Base-by-base conservation (phyloP, 139 green algal genomes). In the Micractinium sp. region DNA sequence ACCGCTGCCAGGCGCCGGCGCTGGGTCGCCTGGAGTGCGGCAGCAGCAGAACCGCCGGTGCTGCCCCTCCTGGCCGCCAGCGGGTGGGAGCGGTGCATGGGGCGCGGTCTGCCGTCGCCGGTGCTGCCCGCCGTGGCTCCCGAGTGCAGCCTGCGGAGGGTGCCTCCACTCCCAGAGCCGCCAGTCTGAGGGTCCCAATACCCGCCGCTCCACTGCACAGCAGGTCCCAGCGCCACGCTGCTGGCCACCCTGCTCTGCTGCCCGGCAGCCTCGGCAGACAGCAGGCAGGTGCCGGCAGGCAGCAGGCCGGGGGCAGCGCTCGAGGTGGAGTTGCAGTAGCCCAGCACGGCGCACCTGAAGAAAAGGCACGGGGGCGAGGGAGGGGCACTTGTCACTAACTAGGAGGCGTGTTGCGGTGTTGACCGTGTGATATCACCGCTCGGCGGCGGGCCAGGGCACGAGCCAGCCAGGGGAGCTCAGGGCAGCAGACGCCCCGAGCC, bases 261-360 rank as follows among this genome's bases (percentile, higher is more conserved):
- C 19, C 18, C 38, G 14, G 15, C 23, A 22, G 31, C 2, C 15
- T 85, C 81, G 31, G 23, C n/a, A 22, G 82, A 87, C 27, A 79
- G 82, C 61, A 87, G 33, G 82, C 82, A 87, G 63, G 61, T 87
- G 63, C 63, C 63, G 19, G 20, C 61, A 25, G 82, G 61, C 63
- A 87, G 61, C 56, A 74, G 53, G 31, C 56, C 25, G 15, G 29
- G 13, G 35, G 82, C 29, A 23, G 82, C 82, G 36, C 63, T 31
- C 35, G 0, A 61, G 14, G 82, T 87, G 63, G 23, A 14, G 63
- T 87, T 79, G 82, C 82, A 87, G 82, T 79, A 87, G 13, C 13
- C 18, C 31, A 63, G 35, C 61, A 79, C 38, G 5, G 77, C 13
- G 23, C 77, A 82, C n/a, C 77, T 82, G 77, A 12, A 63, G 2